These are phyloP conservation scores for Rutstroemia sp. DNA, from an alignment of 2,329 filamentous ascomycete species.

Conservation along the genomic window DNA sequence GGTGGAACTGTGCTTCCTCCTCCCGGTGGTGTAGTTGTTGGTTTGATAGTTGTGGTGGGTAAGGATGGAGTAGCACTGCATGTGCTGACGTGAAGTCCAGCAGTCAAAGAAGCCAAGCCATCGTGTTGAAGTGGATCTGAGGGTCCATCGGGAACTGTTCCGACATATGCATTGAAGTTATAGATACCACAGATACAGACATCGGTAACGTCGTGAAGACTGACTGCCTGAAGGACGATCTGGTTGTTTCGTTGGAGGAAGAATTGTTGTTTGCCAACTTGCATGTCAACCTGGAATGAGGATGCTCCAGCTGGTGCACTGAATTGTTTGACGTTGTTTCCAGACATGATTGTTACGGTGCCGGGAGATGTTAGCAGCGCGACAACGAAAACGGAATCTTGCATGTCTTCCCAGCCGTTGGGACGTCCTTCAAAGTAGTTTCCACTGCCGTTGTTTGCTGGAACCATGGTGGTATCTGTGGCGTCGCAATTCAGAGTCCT, in stretches of 20 bases:
- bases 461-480: slow-evolving; percentile 28
- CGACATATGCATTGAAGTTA: slow-evolving; percentile 23
- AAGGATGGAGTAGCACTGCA: slow-evolving; percentile 30
- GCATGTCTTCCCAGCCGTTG: slow-evolving; percentile 27
- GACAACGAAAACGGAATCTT: slow-evolving; percentile 21
- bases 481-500: slow-evolving; percentile 27
- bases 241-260: slow-evolving; percentile 11
- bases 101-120: slow-evolving; percentile 26
- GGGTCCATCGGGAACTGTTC: slow-evolving; percentile 13
- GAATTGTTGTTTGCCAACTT: slow-evolving; percentile 18
- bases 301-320: slow-evolving; percentile 17
- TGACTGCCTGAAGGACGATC: slow-evolving; percentile 14
- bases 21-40: slow-evolving; percentile 13
- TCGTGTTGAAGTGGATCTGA: slow-evolving; percentile 23
- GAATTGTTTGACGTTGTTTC: slow-evolving; percentile 17
- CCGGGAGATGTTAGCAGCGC: slow-evolving; percentile 25
- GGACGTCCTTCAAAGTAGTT: slow-evolving; percentile 21
- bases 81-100: slow-evolving; percentile 28
- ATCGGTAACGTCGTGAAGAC: slow-evolving; percentile 15
- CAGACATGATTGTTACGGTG: slow-evolving; percentile 26
- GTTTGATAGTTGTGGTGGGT: slow-evolving; percentile 20
- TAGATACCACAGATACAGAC: slow-evolving; percentile 20
- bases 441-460: slow-evolving; percentile 15
- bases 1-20: slow-evolving; percentile 2
- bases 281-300: slow-evolving; percentile 16